Evolutionary conservation across 495 filamentous ascomycete species (phyloP), one percentile per base, ranked within the genome.

Genomic region (Neurospora sp.): DNA sequence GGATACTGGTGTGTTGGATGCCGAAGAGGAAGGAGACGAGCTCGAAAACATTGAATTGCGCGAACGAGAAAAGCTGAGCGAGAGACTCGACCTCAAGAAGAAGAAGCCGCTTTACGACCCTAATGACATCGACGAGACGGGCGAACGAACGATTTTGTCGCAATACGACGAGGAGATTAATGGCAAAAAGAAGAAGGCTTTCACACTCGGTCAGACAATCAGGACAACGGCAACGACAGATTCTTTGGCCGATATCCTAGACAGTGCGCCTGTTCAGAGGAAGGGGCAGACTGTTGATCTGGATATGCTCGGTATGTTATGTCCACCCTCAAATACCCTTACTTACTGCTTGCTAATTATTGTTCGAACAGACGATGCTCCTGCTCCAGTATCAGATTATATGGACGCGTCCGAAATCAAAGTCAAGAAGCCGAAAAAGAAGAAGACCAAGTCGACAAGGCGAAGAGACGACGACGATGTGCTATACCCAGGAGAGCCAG

Each of bases 131-230:
- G 89, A 89, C 71, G 92, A 91, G 73, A 87, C 86, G 70, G 91
- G 89, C 69, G 84, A 89, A 71, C 86, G 84, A 69, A 83, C 83
- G 4, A 87, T 99, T 38, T 83, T 99, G 65, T 86, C 89, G 31
- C 93, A 99, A 72, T 99, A 99, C 78, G 96, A 98, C 75, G 95
- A 97, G 77, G 94, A 96, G 77, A 97, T 97, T 68, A 88, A 93
- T 48, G 94, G 94, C 71, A 97, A 97, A 83, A 96, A 95, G 82
- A 87, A 88, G 69, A 98, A 97, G 82, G 84, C 86, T 18, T 98
- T 99, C 78, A 96, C 92, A 0, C 83, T 99, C 39, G 93, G 94
- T 79, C 90, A 89, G 2, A 84, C 89, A 71, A 94, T 93, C 20
- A 91, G 88, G 46, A 84, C 88, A 71, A 94, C 93, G 27, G 90